Evolutionary conservation across 1,284 basidiomycete genomes (phyloP).

Genomic region (Bondarzewia mesenterica): DNA sequence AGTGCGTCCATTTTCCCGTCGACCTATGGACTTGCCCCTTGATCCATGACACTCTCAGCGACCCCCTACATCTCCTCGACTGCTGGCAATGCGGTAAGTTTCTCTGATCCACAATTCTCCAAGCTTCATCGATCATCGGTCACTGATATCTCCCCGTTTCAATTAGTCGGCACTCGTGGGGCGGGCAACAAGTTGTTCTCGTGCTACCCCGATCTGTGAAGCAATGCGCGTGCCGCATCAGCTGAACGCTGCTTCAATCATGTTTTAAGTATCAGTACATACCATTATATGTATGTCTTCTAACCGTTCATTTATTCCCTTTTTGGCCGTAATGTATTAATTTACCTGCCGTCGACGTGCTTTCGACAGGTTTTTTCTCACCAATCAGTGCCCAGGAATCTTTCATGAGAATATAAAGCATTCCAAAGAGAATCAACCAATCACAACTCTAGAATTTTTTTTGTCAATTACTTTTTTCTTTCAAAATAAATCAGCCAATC

Average conservation of each 20-base stretch:
- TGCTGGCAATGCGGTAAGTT: conserved; percentile 55
- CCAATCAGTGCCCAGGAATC: no score
- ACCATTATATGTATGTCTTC: background rate
- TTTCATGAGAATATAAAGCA: no score
- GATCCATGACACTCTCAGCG: conserved; percentile 26
- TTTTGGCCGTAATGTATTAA: no score
- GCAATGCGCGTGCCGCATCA: background rate
- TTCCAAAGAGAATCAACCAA: no score
- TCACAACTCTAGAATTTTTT: no score
- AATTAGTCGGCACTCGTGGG: conserved; percentile 20
- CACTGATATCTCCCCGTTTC: background rate
- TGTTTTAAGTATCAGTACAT: background rate
- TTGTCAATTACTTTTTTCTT: no score
- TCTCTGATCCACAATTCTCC: no score
- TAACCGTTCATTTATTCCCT: background rate
- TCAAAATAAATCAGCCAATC: no score
- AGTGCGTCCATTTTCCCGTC: conserved; percentile 27
- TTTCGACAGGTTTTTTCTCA: no score
- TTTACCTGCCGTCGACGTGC: background rate
- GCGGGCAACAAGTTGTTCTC: conserved; percentile 13
- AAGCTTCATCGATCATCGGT: background rate
- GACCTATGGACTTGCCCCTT: conserved; percentile 1
- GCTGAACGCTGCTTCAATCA: background rate
- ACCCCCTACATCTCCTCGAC: conserved; percentile 43
- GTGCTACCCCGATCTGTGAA: conserved; percentile 16